Conservation (phyloP, 2,329 filamentous ascomycete genomes). For the Aschersonia sp. region DNA sequence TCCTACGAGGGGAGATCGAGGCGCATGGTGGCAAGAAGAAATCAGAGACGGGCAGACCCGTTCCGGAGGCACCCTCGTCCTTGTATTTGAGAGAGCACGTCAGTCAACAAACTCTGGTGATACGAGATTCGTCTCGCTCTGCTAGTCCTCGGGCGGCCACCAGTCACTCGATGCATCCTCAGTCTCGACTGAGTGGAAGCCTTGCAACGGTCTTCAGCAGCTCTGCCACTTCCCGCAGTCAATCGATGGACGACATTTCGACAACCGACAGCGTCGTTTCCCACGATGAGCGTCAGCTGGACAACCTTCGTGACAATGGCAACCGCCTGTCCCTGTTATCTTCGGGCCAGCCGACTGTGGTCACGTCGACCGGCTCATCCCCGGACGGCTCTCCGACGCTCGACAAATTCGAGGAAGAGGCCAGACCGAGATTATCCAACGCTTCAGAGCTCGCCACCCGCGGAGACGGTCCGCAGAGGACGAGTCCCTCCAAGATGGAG, state of each 20-base stretch:
- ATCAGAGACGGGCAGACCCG: slow-evolving; percentile 43
- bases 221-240: slow-evolving; percentile 19
- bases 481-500: slow-evolving; percentile 16
- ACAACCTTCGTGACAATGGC: slow-evolving; percentile 39
- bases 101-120: slow-evolving; percentile 32
- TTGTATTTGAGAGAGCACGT: slow-evolving; percentile 20
- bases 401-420: slow-evolving; percentile 23
- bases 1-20: slow-evolving; percentile 57
- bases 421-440: slow-evolving; percentile 31
- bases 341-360: slow-evolving; percentile 43
- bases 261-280: slow-evolving; percentile 42
- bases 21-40: slow-evolving; percentile 52
- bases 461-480: slow-evolving; percentile 35
- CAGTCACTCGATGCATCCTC: background rate
- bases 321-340: slow-evolving; percentile 46
- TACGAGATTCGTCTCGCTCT: slow-evolving; percentile 32
- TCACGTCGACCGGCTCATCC: slow-evolving; percentile 45
- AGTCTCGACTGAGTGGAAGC: slow-evolving; percentile 5
- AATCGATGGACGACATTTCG: slow-evolving; percentile 38
- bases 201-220: slow-evolving; percentile 6
- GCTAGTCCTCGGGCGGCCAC: slow-evolving; percentile 5
- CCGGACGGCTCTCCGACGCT: slow-evolving; percentile 40
- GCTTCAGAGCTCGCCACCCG: slow-evolving; percentile 27
- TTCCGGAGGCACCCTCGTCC: slow-evolving; percentile 21
- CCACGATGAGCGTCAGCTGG: slow-evolving; percentile 42